These are phyloP conservation scores for Calophaca sinica DNA, from an alignment of 306 rosid genomes.

Conservation along the genomic window DNA sequence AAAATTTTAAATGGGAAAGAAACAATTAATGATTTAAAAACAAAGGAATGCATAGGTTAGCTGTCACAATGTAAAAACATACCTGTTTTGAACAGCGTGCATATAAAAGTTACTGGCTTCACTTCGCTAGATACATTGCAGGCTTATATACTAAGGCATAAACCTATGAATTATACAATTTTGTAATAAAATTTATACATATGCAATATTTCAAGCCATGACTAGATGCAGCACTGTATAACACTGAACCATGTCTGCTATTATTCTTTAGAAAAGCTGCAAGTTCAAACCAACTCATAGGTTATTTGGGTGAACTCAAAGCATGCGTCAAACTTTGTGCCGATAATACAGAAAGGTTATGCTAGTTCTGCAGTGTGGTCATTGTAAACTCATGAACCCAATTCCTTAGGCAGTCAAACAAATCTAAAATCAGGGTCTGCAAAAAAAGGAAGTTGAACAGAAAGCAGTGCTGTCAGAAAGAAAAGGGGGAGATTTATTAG, in stretches of 20 bases:
- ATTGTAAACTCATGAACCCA: constrained; percentile 16
- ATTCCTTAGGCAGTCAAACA: constrained; percentile 10
- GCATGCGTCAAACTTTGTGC: constrained; percentile 12
- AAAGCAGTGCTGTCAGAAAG: constrained; percentile 24
- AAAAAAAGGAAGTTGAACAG: constrained; percentile 26
- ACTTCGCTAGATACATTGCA: constrained; percentile 44
- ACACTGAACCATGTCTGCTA: constrained; percentile 28
- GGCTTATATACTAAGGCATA: constrained; percentile 42
- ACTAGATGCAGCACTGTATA: constrained; percentile 35
- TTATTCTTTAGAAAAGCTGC: constrained; percentile 8
- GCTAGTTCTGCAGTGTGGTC: constrained; percentile 19
- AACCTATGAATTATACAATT: constrained; percentile 30
- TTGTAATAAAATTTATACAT: constrained; percentile 12
- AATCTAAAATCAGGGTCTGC: constrained; percentile 20
- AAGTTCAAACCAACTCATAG: constrained; percentile 39
- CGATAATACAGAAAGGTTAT: constrained; percentile 2
- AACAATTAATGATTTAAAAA: constrained; percentile 7
- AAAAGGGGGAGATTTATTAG: neutral
- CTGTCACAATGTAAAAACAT: constrained; percentile 31
- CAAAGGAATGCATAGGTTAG: constrained; percentile 11
- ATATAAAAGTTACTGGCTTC: constrained; percentile 40
- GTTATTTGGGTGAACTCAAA: constrained; percentile 26
- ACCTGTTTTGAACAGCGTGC: constrained; percentile 40
- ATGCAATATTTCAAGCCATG: constrained; percentile 29
- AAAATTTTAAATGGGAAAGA: neutral